Conservation (phyloP, 805 yeast genomes). For the Nakazawaea pomicola region DNA sequence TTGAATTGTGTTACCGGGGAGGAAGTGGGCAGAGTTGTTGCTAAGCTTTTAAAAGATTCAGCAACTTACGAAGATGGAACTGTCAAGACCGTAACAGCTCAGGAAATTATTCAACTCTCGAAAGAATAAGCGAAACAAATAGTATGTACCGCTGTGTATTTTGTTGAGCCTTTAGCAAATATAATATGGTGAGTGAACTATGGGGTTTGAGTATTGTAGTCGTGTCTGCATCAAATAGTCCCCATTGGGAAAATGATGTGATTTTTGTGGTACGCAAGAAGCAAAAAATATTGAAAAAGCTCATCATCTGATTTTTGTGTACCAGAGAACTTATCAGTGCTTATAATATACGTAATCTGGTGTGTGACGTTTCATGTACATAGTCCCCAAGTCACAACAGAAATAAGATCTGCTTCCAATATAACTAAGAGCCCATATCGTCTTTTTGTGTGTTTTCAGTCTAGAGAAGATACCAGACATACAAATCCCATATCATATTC, state of each 20-base stretch:
- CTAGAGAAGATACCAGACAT: not conserved
- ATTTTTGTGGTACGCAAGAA: constrained; percentile 1
- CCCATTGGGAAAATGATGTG: constrained; percentile 9
- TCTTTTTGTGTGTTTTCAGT: no score
- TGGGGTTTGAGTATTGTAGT: not conserved
- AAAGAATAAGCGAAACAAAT: constrained; percentile 1
- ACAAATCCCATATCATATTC: not conserved
- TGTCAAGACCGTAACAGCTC: constrained; percentile 1
- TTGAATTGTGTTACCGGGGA: constrained; percentile 51
- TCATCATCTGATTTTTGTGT: constrained; percentile 7
- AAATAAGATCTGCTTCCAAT: not conserved
- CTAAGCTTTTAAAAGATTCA: constrained; percentile 19
- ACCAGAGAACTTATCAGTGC: no score
- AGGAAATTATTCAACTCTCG: constrained; percentile 6
- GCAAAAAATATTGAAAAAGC: not conserved
- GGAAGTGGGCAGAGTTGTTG: constrained; percentile 60
- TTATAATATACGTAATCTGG: no score
- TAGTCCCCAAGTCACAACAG: not conserved
- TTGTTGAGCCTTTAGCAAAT: no score
- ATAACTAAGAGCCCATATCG: not conserved
- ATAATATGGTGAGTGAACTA: not conserved
- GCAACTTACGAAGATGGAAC: constrained; percentile 9
- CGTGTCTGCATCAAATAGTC: not conserved
- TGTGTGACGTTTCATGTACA: no score
- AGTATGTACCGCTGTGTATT: no score